Evolutionary conservation across 345 rosid species (phyloP).

Genomic region (Excoecaria cochinchinensis): DNA sequence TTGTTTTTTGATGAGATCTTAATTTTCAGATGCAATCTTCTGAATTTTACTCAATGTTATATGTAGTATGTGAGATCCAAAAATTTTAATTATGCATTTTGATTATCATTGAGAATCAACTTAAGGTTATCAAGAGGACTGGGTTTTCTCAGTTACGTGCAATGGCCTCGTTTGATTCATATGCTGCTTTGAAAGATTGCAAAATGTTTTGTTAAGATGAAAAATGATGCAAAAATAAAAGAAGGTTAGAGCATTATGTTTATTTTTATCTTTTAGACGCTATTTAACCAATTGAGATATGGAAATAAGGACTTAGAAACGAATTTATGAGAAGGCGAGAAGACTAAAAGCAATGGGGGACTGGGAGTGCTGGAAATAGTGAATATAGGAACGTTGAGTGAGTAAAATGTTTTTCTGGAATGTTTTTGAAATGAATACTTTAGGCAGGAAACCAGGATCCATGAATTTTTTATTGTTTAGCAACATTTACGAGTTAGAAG

Average conservation of each 20-base stretch:
- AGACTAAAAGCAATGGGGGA: neutral
- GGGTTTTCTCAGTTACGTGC: neutral
- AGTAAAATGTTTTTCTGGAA: neutral
- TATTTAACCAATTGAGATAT: neutral
- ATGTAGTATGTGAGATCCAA: neutral
- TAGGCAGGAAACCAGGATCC: neutral
- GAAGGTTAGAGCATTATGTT: neutral
- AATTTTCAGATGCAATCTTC: neutral
- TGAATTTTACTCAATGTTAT: neutral
- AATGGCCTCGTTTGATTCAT: neutral
- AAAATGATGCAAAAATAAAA: too few species aligned
- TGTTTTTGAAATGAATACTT: neutral
- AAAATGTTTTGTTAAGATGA: neutral
- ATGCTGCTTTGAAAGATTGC: neutral
- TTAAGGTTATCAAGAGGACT: neutral
- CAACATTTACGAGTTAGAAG: neutral
- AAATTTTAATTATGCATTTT: neutral
- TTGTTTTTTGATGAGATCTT: neutral
- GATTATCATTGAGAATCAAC: neutral
- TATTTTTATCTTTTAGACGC: neutral
- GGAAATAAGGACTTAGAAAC: neutral
- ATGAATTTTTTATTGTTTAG: neutral
- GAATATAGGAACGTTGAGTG: neutral
- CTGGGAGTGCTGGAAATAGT: neutral
- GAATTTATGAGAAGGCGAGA: neutral